Conservation (phyloP, 1,284 basidiomycete genomes). For the Puccinia horiana region DNA sequence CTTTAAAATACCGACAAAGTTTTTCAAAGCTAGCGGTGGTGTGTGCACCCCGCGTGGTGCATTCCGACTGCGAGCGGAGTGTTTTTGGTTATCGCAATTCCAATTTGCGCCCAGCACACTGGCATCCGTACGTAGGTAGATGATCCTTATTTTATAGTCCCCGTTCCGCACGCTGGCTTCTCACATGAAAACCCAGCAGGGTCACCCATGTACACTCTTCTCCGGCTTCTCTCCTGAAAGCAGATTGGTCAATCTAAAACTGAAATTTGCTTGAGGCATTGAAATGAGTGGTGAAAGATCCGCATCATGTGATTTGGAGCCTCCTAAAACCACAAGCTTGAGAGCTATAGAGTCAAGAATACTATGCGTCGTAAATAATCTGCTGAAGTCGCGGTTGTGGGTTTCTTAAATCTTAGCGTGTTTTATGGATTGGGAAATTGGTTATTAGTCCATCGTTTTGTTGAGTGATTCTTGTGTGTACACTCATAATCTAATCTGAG, state of each 20-base stretch:
- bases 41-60: background rate
- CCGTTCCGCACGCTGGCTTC: background rate
- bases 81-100: background rate
- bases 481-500: background rate
- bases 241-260: background rate
- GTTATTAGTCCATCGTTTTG: background rate
- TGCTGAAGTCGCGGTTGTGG: background rate
- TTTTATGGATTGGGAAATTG: background rate
- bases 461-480: background rate
- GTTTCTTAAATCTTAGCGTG: background rate
- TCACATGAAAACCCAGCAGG: background rate
- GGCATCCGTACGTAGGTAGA: no score
- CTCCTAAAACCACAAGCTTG: background rate
- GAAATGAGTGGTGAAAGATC: background rate
- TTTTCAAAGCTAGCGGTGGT: background rate
- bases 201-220: background rate
- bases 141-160: no score
- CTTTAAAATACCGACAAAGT: background rate
- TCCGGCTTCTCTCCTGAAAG: background rate
- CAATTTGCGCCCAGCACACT: constrained; percentile 1
- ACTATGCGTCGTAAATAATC: background rate
- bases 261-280: background rate
- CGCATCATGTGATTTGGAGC: background rate
- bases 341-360: background rate
- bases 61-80: background rate